phyloP scores from a whole-genome alignment of 1,139 yeast genomes.

The Diutina scorzettiae region DNA sequence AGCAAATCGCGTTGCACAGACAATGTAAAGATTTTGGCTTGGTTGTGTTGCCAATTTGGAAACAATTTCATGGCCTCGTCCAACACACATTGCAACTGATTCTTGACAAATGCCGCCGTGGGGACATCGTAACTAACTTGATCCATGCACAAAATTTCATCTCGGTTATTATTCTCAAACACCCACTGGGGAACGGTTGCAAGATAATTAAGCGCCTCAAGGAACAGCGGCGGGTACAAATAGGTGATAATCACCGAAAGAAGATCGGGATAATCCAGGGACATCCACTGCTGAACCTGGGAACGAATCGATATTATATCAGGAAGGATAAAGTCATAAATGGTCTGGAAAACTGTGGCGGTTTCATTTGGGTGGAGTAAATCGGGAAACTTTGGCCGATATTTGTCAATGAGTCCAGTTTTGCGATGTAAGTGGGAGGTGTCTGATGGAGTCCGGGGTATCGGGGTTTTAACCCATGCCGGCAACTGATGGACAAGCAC shows the following conservation, averaged over 20 bases:
- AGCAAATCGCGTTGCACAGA: neutral
- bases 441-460: neutral
- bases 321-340: neutral
- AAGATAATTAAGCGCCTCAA: neutral
- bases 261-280: neutral
- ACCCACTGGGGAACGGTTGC: neutral
- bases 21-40: neutral
- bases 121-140: neutral
- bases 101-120: neutral
- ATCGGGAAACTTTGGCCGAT: neutral
- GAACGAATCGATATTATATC: neutral
- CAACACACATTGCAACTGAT: neutral
- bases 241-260: neutral
- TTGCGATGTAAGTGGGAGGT: neutral
- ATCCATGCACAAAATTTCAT: neutral
- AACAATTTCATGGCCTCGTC: neutral
- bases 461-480: neutral
- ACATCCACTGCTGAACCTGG: neutral
- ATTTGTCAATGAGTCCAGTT: neutral
- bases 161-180: neutral
- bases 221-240: neutral
- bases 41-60: neutral
- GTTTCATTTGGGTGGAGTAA: neutral
- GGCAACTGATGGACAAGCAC: neutral
- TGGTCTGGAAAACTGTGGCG: constrained; percentile 1